Evolutionary conservation across 495 filamentous ascomycete genomes (phyloP).

Genomic region (Neurospora africana): DNA sequence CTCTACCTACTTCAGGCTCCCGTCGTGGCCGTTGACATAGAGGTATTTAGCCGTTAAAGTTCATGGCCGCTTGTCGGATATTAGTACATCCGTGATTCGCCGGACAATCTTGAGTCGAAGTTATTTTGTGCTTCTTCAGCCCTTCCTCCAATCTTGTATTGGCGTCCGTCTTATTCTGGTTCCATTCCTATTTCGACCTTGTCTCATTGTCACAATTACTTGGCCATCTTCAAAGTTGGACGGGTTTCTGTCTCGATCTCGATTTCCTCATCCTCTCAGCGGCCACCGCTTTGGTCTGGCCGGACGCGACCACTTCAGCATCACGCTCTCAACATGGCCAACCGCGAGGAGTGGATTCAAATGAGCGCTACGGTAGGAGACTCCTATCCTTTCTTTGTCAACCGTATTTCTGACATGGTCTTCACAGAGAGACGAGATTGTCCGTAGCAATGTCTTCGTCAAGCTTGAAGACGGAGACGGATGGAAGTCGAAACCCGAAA

Average conservation of each 20-base stretch:
- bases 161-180: background rate
- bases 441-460: slow-evolving; percentile 20
- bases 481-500: slow-evolving; percentile 36
- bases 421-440: slow-evolving; percentile 8
- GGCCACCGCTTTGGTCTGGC: background rate
- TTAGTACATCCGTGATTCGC: background rate
- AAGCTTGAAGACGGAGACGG: slow-evolving; percentile 10
- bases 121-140: background rate
- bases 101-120: background rate
- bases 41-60: too few relatives aligned
- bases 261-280: background rate
- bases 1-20: background rate
- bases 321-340: background rate
- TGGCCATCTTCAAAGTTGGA: background rate
- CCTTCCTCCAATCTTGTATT: background rate
- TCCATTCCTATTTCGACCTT: background rate
- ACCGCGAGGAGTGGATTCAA: background rate
- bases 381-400: background rate
- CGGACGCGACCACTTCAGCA: background rate
- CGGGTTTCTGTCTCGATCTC: background rate
- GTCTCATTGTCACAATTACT: background rate
- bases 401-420: background rate
- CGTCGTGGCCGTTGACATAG: background rate
- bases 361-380: background rate
- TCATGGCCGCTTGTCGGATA: background rate